Evolutionary conservation across 2,329 filamentous ascomycete genomes (phyloP), one percentile per base, ranked within the genome.

Genomic region (Thermothelomyces thermophilus): DNA sequence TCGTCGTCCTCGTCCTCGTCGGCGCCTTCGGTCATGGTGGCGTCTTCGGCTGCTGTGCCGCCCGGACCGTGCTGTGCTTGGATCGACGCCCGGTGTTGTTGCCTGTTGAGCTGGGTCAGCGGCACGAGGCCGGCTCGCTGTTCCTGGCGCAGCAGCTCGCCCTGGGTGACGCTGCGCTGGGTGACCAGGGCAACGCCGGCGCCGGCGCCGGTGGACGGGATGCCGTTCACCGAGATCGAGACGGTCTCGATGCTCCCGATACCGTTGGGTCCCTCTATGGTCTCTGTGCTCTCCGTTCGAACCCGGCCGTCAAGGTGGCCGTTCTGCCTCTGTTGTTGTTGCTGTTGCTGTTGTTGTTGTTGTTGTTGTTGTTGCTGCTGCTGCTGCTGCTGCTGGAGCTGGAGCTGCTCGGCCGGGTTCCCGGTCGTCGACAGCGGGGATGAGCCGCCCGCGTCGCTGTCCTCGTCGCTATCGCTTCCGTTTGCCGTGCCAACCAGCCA

Each of bases 131-230:
- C 87, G 1, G 86, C 85, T 63, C 86, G 81, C 68, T 94, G 89
- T 66, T 94, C 89, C 67, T 93, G 86, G n/a, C 89, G 76, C 20
- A 94, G 72, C 19, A 94, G 74, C 66, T 94, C 89, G 41, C 88
- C 88, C 67, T 95, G 89, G 1, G 87, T 90, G 46, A 90, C 79
- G 26, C 79, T 86, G 37, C 76, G 63, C 56, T 63, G 60, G 48
- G 60, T 50, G 34, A 60, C 51, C 40, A 54, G 43, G 28, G 51
- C 20, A 41, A 33, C 20, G 22, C 56, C 41, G 45, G 70, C n/a
- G n/a, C n/a, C 66, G 49, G 70, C 66, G 50, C 69, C 69, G 53
- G 74, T 75, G 7, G 78, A 82, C 0, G 77, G 74, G 41, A 84
- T 74, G 11, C 84, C 84, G 61, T 88, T 90, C 33, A 88, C 73